Evolutionary conservation across 257 asterid species (phyloP).

Genomic region (Solanum clarkiae): DNA sequence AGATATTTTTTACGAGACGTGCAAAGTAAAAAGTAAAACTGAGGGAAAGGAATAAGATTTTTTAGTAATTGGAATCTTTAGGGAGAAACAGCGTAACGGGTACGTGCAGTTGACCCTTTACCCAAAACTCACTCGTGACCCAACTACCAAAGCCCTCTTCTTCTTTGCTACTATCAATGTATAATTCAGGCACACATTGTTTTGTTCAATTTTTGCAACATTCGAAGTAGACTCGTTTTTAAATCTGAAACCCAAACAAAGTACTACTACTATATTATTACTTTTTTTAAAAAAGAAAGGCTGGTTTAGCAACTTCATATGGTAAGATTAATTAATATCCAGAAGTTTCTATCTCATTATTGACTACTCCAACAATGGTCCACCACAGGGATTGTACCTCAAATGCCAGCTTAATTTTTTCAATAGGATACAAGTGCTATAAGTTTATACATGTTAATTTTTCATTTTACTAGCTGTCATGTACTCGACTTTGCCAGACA

Average conservation of each 20-base stretch:
- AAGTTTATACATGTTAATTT: background rate
- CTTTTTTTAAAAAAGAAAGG: background rate
- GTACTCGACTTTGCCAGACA: background rate
- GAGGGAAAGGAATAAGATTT: background rate
- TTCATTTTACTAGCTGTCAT: background rate
- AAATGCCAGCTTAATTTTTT: background rate
- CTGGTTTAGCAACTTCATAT: background rate
- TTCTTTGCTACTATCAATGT: background rate
- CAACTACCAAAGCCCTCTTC: background rate
- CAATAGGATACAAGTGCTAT: background rate
- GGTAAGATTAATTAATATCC: background rate
- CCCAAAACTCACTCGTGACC: background rate
- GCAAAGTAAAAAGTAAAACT: background rate
- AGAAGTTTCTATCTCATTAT: background rate
- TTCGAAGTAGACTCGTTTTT: background rate
- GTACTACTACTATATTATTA: too few relatives aligned
- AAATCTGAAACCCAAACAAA: background rate
- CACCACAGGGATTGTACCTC: background rate
- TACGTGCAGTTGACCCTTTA: constrained; percentile 22
- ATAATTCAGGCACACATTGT: background rate
- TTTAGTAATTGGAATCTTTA: constrained; percentile 19
- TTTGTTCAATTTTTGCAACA: background rate
- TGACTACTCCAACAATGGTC: background rate
- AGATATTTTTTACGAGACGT: background rate
- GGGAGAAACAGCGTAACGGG: constrained; percentile 25